Percentiles rank a stretch among this genome's conserved stretches.
These are phyloP conservation scores for Platismatia glauca DNA, from an alignment of 495 filamentous ascomycete genomes.

Conservation along the genomic window DNA sequence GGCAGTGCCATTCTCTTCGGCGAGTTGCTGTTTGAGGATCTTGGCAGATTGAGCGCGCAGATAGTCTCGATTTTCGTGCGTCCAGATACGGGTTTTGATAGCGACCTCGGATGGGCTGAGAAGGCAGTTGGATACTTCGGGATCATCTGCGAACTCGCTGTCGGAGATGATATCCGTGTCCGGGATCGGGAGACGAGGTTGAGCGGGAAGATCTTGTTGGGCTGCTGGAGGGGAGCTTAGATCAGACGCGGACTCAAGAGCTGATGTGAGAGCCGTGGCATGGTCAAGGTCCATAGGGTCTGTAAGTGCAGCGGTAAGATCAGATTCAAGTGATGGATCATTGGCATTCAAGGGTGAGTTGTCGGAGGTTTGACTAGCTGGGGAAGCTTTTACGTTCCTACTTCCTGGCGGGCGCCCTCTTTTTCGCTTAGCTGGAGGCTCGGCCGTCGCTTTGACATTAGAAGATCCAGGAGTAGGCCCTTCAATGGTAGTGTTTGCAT, in stretches of 20 bases:
- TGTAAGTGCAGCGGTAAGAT: slow-evolving; percentile 41
- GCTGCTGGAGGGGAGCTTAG: slow-evolving; percentile 5
- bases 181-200: slow-evolving; percentile 25
- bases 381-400: slow-evolving; percentile 2
- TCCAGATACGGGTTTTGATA: slow-evolving; percentile 83
- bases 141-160: slow-evolving; percentile 76
- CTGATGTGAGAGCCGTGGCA: slow-evolving; percentile 28
- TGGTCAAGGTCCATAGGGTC: slow-evolving; percentile 41
- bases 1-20: slow-evolving; percentile 36
- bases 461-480: background rate
- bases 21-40: slow-evolving; percentile 54
- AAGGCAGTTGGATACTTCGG: slow-evolving; percentile 70
- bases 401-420: slow-evolving; percentile 6
- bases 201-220: slow-evolving; percentile 5
- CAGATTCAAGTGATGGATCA: slow-evolving; percentile 30
- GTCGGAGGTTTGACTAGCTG: slow-evolving; percentile 21
- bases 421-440: slow-evolving; percentile 13
- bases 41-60: slow-evolving; percentile 74
- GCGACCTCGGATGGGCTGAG: slow-evolving; percentile 60
- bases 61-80: slow-evolving; percentile 87
- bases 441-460: background rate
- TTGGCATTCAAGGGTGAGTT: slow-evolving; percentile 28
- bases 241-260: slow-evolving; percentile 18
- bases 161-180: slow-evolving; percentile 51
- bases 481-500: background rate